phyloP scores from a whole-genome alignment of 2,329 filamentous ascomycete species.

The Corniculantispora saksenae region DNA sequence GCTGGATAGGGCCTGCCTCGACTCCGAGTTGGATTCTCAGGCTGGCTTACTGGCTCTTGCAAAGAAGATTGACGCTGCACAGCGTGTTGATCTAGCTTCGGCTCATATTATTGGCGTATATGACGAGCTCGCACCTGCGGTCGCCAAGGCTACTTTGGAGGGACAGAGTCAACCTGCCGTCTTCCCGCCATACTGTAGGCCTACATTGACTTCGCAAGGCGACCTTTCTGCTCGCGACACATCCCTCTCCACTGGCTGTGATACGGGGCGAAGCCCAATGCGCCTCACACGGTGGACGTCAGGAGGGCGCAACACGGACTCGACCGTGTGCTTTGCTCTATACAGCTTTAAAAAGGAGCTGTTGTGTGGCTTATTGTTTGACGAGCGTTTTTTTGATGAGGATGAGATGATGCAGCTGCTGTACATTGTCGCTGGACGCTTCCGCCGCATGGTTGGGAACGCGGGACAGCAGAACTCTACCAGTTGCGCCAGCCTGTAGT shows the following conservation, averaged over 20 bases:
- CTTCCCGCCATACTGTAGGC: background rate
- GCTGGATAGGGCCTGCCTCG: background rate
- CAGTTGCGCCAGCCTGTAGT: no score
- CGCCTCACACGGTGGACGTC: no score
- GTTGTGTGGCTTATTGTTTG: background rate
- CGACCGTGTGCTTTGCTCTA: slow-evolving; percentile 10
- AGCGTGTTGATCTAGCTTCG: background rate
- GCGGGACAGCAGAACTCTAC: no score
- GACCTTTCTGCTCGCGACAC: no score
- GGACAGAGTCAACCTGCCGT: background rate
- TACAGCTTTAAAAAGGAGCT: background rate
- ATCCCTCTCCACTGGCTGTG: no score
- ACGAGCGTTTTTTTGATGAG: background rate
- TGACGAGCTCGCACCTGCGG: background rate
- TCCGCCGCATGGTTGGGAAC: no score
- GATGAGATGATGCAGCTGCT: background rate
- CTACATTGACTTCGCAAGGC: slow-evolving; percentile 4
- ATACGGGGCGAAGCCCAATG: no score
- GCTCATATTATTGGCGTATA: slow-evolving; percentile 5
- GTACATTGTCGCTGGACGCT: no score
- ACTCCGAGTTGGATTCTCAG: no score
- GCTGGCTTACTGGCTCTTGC: background rate
- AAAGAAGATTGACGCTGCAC: background rate
- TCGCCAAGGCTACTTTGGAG: background rate
- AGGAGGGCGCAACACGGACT: slow-evolving; percentile 9